Evolutionary conservation across 176 grass and related monocot species (phyloP).

Genomic region (Juncus effusus): DNA sequence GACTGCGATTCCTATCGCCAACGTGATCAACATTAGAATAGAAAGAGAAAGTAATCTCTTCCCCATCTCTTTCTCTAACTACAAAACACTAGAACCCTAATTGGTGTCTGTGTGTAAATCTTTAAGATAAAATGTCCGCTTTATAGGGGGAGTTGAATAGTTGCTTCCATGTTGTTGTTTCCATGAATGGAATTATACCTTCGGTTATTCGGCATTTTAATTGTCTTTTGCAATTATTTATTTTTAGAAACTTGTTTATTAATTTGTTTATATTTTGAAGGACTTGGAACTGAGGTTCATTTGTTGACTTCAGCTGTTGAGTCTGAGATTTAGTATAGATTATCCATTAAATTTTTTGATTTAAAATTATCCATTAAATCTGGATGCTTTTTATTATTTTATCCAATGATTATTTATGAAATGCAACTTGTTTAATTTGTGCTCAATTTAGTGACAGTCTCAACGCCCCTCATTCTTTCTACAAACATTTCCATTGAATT

Average conservation of each 20-base stretch:
- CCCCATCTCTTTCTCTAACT: not conserved
- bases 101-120: not conserved
- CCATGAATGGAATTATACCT: not conserved
- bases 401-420: too few species aligned
- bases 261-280: not conserved
- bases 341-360: too few species aligned
- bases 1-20: not conserved
- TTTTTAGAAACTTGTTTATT: not conserved
- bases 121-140: not conserved
- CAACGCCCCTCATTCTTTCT: too few species aligned
- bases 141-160: slow-evolving; percentile 1
- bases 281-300: not conserved
- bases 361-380: too few species aligned
- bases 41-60: not conserved
- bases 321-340: not conserved
- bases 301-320: not conserved
- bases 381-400: too few species aligned
- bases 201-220: not conserved
- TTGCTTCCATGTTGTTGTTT: not conserved
- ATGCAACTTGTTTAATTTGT: too few species aligned
- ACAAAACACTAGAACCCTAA: not conserved
- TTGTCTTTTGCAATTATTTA: not conserved
- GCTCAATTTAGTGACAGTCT: too few species aligned
- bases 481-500: too few species aligned
- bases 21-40: not conserved